Evolutionary conservation across 2,329 filamentous ascomycete genomes (phyloP).

Genomic region (Aspergillus uvarum): DNA sequence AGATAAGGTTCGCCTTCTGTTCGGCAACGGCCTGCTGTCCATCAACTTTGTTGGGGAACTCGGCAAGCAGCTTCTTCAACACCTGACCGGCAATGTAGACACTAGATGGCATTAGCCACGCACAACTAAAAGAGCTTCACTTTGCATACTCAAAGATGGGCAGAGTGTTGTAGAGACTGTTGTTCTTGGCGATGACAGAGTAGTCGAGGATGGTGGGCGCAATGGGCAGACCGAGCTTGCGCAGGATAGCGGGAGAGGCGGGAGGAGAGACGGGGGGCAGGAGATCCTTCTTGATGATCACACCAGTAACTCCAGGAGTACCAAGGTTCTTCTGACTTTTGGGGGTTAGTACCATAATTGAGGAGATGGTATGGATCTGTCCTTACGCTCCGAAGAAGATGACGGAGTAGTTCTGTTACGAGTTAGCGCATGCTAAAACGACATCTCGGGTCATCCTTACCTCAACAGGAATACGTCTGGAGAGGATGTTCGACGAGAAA

Average conservation of each 20-base stretch:
- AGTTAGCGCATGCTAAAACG: constrained; percentile 1
- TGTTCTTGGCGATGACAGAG: constrained; percentile 83
- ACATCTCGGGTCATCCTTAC: constrained; percentile 2
- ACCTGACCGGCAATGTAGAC: constrained; percentile 90
- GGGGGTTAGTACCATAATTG: constrained; percentile 13
- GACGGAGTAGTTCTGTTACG: constrained; percentile 57
- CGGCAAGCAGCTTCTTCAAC: constrained; percentile 69
- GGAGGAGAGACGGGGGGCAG: constrained; percentile 67
- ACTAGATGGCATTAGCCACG: constrained; percentile 46
- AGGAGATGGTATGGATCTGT: neutral
- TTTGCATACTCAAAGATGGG: constrained; percentile 66
- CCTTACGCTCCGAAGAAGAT: constrained; percentile 67
- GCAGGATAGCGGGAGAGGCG: constrained; percentile 67
- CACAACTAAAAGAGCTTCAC: too few relatives aligned
- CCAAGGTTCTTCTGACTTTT: constrained; percentile 84
- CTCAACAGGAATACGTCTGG: constrained; percentile 48
- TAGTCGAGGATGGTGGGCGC: constrained; percentile 76
- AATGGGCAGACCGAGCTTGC: constrained; percentile 60
- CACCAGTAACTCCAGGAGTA: constrained; percentile 79
- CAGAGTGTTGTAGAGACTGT: constrained; percentile 92
- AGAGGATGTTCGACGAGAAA: constrained; percentile 93
- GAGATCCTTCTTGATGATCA: constrained; percentile 77
- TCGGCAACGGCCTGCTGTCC: constrained; percentile 74
- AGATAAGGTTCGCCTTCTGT: constrained; percentile 74
- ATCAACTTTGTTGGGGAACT: constrained; percentile 65